phyloP scores from a whole-genome alignment of 495 filamentous ascomycete species.

The Beverwykella pulmonaria region DNA sequence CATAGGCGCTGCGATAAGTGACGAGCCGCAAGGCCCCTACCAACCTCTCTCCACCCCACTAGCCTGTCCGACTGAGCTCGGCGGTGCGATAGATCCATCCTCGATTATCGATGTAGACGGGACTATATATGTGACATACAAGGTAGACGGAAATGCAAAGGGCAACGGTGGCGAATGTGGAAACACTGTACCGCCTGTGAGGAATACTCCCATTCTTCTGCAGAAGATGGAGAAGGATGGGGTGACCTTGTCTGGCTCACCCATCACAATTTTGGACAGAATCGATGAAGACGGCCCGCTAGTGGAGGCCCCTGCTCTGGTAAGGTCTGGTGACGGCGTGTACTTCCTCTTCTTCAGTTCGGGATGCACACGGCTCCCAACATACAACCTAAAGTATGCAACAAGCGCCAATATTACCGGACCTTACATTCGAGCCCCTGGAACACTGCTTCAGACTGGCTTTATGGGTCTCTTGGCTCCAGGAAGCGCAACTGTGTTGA shows the following conservation, averaged over 20 bases:
- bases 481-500: slow-evolving; percentile 22
- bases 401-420: slow-evolving; percentile 24
- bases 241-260: slow-evolving; percentile 2
- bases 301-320: slow-evolving; percentile 36
- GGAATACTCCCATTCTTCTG: slow-evolving; percentile 35
- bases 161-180: slow-evolving; percentile 28
- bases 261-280: slow-evolving; percentile 30
- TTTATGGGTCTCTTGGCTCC: slow-evolving; percentile 26
- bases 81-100: slow-evolving; percentile 27
- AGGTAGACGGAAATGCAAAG: slow-evolving; percentile 29
- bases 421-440: slow-evolving; percentile 19
- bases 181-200: slow-evolving; percentile 24
- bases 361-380: slow-evolving; percentile 22
- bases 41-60: slow-evolving; percentile 28
- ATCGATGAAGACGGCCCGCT: slow-evolving; percentile 30
- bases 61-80: slow-evolving; percentile 33
- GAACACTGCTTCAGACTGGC: slow-evolving; percentile 26
- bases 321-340: slow-evolving; percentile 12
- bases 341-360: slow-evolving; percentile 36
- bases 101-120: slow-evolving; percentile 16
- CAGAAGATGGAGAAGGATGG: slow-evolving; percentile 31
- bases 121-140: slow-evolving; percentile 26
- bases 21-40: slow-evolving; percentile 38
- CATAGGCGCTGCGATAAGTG: slow-evolving; percentile 37
- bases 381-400: slow-evolving; percentile 34